These are phyloP conservation scores for Danielia reshetovae DNA, from an alignment of 805 yeast species.

Conservation along the genomic window DNA sequence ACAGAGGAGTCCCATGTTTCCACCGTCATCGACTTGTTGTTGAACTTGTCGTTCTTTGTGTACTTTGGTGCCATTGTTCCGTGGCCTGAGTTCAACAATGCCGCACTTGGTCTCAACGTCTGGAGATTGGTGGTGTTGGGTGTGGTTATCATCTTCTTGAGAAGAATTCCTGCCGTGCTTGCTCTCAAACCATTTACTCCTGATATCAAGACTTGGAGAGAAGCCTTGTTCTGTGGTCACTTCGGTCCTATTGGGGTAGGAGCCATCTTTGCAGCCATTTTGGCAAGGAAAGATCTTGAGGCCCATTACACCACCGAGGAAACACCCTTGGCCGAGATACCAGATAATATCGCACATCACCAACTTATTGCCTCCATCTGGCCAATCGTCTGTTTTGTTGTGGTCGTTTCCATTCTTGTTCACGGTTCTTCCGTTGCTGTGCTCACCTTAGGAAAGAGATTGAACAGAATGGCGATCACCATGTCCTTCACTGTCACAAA, in stretches of 20 bases:
- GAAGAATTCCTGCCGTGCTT: conserved; percentile 81
- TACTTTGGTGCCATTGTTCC: conserved; percentile 91
- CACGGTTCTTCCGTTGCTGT: conserved; percentile 72
- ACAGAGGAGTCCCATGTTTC: conserved; percentile 87
- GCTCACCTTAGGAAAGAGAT: conserved; percentile 58
- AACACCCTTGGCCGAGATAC: conserved; percentile 53
- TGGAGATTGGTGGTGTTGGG: conserved; percentile 82
- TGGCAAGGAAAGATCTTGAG: conserved; percentile 73
- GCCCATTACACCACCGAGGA: conserved; percentile 44
- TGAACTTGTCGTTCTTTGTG: conserved; percentile 83
- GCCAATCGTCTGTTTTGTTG: conserved; percentile 62
- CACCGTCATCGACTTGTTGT: conserved; percentile 78
- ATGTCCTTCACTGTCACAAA: conserved; percentile 70
- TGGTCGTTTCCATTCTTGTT: conserved; percentile 76
- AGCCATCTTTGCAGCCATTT: conserved; percentile 78
- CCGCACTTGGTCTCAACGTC: conserved; percentile 56
- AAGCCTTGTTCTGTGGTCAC: conserved; percentile 90
- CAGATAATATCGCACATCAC: conserved; percentile 51
- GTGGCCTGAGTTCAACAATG: conserved; percentile 72
- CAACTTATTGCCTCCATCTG: conserved; percentile 62
- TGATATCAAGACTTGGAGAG: conserved; percentile 88
- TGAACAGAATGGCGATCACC: conserved; percentile 89
- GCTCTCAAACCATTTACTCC: conserved; percentile 76
- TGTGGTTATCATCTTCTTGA: conserved; percentile 64
- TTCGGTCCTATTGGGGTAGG: conserved; percentile 98